These are phyloP conservation scores for Plasmodium blacklocki DNA, from an alignment of 169 alveolate species.

Conservation along the genomic window DNA sequence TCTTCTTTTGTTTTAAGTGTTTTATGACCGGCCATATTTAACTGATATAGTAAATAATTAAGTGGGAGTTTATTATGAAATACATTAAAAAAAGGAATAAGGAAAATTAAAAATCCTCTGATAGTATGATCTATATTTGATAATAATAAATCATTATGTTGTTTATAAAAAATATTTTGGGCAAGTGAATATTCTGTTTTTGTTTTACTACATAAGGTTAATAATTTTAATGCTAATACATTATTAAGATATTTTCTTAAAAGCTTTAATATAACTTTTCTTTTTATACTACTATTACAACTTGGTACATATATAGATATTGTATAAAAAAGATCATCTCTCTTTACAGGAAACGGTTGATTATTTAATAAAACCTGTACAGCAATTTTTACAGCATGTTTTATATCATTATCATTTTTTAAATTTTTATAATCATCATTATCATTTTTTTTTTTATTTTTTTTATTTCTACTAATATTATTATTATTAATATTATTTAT, in stretches of 20 bases:
- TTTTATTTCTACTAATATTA: neutral
- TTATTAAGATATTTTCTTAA: conserved; percentile 30
- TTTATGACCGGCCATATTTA: conserved; percentile 19
- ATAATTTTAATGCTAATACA: conserved; percentile 50
- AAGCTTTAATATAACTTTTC: conserved; percentile 15
- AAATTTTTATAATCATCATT: conserved; percentile 2
- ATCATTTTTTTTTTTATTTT: conserved; percentile 11
- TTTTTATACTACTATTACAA: conserved; percentile 34
- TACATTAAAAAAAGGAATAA: conserved; percentile 43
- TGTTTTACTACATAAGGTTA: conserved; percentile 30
- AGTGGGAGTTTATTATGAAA: conserved; percentile 69
- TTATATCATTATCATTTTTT: conserved; percentile 31
- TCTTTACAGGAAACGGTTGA: conserved; percentile 72
- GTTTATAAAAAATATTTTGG: conserved; percentile 33
- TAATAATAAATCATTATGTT: conserved; percentile 58
- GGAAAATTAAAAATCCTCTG: conserved; percentile 52
- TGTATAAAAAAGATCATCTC: conserved; percentile 35
- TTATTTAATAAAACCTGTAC: conserved; percentile 35
- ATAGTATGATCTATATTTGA: conserved; percentile 53
- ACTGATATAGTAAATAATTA: conserved; percentile 26
- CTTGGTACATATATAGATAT: conserved; percentile 38
- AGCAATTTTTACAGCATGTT: conserved; percentile 52
- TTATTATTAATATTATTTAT: too few relatives aligned
- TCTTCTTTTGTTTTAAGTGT: conserved; percentile 49
- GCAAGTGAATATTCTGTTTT: conserved; percentile 58